These are phyloP conservation scores for Saturnispora hagleri DNA, from an alignment of 805 yeast genomes.

Conservation along the genomic window DNA sequence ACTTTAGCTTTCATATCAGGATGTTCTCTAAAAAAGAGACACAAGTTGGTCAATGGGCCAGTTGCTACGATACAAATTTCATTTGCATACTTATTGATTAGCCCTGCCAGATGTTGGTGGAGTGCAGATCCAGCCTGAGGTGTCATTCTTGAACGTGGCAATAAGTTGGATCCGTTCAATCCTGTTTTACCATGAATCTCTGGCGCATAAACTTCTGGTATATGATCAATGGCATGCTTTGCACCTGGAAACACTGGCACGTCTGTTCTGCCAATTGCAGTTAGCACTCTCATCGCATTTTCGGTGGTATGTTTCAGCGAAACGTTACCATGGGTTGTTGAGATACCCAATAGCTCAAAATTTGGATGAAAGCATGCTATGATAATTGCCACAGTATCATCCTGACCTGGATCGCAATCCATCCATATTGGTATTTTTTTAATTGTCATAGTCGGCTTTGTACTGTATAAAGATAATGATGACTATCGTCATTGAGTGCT, in stretches of 20 bases:
- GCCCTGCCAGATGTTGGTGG: slow-evolving; percentile 18
- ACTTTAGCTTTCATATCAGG: slow-evolving; percentile 47
- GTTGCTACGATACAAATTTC: slow-evolving; percentile 58
- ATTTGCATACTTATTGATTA: slow-evolving; percentile 30
- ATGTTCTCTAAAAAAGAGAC: slow-evolving; percentile 41
- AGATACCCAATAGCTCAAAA: slow-evolving; percentile 54
- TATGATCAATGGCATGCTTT: slow-evolving; percentile 43
- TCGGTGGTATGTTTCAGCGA: slow-evolving; percentile 54
- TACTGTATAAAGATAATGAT: neutral
- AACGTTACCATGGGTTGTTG: slow-evolving; percentile 70
- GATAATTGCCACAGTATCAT: slow-evolving; percentile 71
- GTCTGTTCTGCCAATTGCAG: slow-evolving; percentile 43
- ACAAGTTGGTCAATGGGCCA: slow-evolving; percentile 71
- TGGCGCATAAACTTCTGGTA: slow-evolving; percentile 41
- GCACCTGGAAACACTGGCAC: slow-evolving; percentile 65
- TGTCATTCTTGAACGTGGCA: slow-evolving; percentile 38
- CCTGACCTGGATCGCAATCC: slow-evolving; percentile 92
- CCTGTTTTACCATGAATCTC: slow-evolving; percentile 70
- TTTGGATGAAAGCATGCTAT: slow-evolving; percentile 52
- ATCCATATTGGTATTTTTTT: slow-evolving; percentile 62
- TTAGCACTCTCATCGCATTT: slow-evolving; percentile 59
- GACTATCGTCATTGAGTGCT: neutral
- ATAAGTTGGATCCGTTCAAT: slow-evolving; percentile 59
- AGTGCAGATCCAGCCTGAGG: slow-evolving; percentile 15
- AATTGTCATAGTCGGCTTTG: slow-evolving; percentile 1